These are phyloP conservation scores for Lichtheimia hyalospora DNA, from an alignment of 371 early-diverging fungal species.

Conservation along the genomic window DNA sequence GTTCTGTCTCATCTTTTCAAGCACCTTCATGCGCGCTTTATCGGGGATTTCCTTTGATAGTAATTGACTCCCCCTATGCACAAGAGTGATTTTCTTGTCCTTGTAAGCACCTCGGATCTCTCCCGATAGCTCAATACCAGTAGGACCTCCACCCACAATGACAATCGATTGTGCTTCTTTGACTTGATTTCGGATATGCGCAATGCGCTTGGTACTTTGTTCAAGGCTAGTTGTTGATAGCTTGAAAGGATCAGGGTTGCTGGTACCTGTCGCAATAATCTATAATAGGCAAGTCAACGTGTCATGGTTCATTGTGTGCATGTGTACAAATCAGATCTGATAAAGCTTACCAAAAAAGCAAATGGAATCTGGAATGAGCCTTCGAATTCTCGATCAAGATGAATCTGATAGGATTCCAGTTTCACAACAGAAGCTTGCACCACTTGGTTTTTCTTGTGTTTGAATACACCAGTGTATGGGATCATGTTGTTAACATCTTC, in stretches of 20 bases:
- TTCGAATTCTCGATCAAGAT: conserved; percentile 15
- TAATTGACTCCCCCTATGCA: conserved; percentile 29
- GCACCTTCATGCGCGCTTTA: conserved; percentile 25
- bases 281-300: not conserved
- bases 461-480: conserved; percentile 27
- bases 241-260: conserved; percentile 23
- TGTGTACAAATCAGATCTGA: too few species aligned
- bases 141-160: conserved; percentile 59
- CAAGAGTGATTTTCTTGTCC: conserved; percentile 50
- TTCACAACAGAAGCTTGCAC: conserved; percentile 26
- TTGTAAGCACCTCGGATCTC: conserved; percentile 44
- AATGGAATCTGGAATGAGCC: conserved; percentile 16
- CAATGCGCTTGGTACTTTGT: conserved; percentile 27
- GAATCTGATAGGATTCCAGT: conserved; percentile 15
- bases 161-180: conserved; percentile 44
- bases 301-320: too few species aligned
- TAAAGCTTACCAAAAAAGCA: conserved; percentile 15
- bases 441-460: conserved; percentile 20
- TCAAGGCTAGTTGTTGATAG: conserved; percentile 11
- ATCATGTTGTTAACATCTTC: conserved; percentile 22
- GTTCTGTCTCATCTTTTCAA: conserved; percentile 26
- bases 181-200: conserved; percentile 27
- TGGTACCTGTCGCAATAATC: conserved; percentile 32
- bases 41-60: conserved; percentile 18
- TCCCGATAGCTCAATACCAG: conserved; percentile 58